phyloP scores from a whole-genome alignment of 805 yeast species.

The Priceomyces castillae region DNA sequence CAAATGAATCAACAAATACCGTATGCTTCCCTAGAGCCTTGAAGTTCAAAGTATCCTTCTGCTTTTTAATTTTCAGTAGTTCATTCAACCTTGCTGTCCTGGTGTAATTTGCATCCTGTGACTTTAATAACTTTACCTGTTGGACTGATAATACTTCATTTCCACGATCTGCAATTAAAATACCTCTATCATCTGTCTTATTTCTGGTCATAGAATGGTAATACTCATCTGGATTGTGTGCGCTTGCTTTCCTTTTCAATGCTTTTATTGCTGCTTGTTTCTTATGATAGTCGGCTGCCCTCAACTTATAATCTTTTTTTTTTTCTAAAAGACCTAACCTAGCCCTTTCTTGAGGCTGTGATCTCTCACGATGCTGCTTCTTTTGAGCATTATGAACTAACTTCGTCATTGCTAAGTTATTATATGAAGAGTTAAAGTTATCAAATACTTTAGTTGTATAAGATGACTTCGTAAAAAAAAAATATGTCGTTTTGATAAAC shows the following conservation, averaged over 20 bases:
- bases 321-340: slow-evolving; percentile 87
- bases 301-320: slow-evolving; percentile 54
- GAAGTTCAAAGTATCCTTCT: slow-evolving; percentile 48
- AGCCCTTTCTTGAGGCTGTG: slow-evolving; percentile 75
- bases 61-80: slow-evolving; percentile 57
- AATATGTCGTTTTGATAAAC: slow-evolving; percentile 4
- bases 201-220: slow-evolving; percentile 86
- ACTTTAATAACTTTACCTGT: slow-evolving; percentile 78
- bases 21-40: slow-evolving; percentile 73
- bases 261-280: slow-evolving; percentile 65
- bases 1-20: slow-evolving; percentile 70
- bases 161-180: slow-evolving; percentile 63
- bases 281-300: slow-evolving; percentile 57
- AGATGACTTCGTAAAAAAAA: background rate
- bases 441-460: background rate
- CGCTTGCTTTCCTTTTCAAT: slow-evolving; percentile 66
- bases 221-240: slow-evolving; percentile 91
- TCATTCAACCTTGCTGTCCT: slow-evolving; percentile 75
- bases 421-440: background rate
- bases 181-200: slow-evolving; percentile 68
- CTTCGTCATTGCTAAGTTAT: slow-evolving; percentile 57
- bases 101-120: slow-evolving; percentile 88
- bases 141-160: slow-evolving; percentile 60
- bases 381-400: slow-evolving; percentile 89
- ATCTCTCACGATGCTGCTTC: slow-evolving; percentile 92